Percentiles rank a stretch among this genome's conserved stretches.
Conservation (phyloP, 2,329 filamentous ascomycete species). For the Tolypocladium nubicola region DNA sequence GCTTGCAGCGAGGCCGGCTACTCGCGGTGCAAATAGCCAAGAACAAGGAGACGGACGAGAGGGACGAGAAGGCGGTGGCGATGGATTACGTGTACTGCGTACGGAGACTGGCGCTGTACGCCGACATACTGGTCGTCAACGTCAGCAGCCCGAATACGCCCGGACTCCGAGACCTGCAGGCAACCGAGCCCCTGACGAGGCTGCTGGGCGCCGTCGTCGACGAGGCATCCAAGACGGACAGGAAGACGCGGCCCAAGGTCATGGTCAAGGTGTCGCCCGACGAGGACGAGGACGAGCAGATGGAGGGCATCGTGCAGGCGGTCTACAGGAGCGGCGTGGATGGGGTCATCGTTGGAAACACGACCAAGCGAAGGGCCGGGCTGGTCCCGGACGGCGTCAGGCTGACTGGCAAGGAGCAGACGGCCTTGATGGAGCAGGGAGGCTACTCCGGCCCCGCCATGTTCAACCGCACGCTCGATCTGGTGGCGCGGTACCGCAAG, state of each 20-base stretch:
- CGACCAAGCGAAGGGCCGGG: conserved; percentile 71
- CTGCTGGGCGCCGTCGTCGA: conserved; percentile 75
- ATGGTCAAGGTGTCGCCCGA: conserved; percentile 99
- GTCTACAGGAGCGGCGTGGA: conserved; percentile 79
- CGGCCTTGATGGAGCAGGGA: conserved; percentile 63
- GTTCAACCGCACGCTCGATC: conserved; percentile 66
- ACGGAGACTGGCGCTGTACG: conserved; percentile 69
- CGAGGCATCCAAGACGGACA: conserved; percentile 57
- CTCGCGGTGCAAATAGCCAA: conserved; percentile 92
- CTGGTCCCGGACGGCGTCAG: conserved; percentile 56
- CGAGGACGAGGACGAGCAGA: conserved; percentile 75
- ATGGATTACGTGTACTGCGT: conserved; percentile 87
- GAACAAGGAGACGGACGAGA: conserved; percentile 85
- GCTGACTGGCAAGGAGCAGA: conserved; percentile 56
- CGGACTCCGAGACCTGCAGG: conserved; percentile 78
- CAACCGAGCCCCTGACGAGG: conserved; percentile 67
- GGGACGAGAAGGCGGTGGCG: conserved; percentile 70
- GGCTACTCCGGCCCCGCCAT: conserved; percentile 87
- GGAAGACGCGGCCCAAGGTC: conserved; percentile 57
- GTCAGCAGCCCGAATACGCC: conserved; percentile 96
- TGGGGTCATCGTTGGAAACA: conserved; percentile 95
- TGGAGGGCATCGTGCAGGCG: conserved; percentile 80
- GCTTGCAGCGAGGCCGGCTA: conserved; percentile 62
- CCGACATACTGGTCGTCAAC: conserved; percentile 95
- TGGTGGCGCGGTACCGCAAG: conserved; percentile 71